Base-by-base conservation (phyloP, 176 grass and related monocot genomes). In the Eragrostis curvula region DNA sequence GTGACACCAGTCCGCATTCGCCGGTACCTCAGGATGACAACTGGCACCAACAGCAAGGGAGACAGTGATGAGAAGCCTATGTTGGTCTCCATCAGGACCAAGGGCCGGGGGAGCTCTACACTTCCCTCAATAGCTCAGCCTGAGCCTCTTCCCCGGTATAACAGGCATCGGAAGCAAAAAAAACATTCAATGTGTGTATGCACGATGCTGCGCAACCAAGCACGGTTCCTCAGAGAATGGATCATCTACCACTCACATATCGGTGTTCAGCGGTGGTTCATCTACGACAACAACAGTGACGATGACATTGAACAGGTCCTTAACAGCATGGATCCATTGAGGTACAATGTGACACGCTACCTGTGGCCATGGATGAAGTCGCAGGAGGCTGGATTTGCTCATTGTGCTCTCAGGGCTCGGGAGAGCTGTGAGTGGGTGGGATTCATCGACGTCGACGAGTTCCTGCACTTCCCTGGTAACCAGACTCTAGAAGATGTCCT, bases 121-220 rank as follows among this genome's bases (percentile, higher is more conserved):
- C 96, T 96, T 24, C 93, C 96, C 20, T 91, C 96, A 11, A 72
- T 99, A 0, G 96, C 93, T 27, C 73, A 87, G 79, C 89, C 87
- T 1, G 93, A 99, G 74, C 66, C 74, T 12, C 85, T 96, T 71
- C 82, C 76, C 30, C 47, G 67, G 16, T 69, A 77, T 62, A 70
- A 15, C 79, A 36, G 58, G 64, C 79, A 44, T 80, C 61, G 79
- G 21, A 70, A 69, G 60, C 87, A 56, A 46, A 96, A 94, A 47
- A 73, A 53, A 52, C 91, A 96, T 65, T 90, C 85, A 8, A 99
- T 99, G 96, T 99, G 96, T 51, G 85, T 96, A 14, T 99, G 96
- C 87, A 99, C 96, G 50, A 99, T 99, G 96, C 77, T 99, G 30
- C 93, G 96, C 53, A 99, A 99, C 77, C 96, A 99, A 81, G 96